These are phyloP conservation scores for Eucalyptus regnans DNA, from an alignment of 345 rosid genomes.

Conservation along the genomic window DNA sequence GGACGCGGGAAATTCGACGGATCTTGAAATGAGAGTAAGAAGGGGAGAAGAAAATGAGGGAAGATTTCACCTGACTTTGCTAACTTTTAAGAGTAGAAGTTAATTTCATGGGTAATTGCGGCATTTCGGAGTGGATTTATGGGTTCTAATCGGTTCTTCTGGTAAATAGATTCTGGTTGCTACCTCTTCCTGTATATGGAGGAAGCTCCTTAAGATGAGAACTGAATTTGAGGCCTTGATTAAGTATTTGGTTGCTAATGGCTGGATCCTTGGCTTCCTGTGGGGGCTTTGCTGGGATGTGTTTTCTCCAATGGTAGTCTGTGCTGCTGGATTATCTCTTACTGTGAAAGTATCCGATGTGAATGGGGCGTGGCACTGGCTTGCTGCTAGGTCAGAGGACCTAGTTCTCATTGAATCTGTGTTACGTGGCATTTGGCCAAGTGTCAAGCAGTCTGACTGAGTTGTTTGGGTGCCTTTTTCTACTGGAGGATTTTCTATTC, in stretches of 20 bases:
- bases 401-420: neutral
- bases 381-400: neutral
- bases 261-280: neutral
- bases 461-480: neutral
- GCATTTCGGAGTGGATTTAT: neutral
- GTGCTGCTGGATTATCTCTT: neutral
- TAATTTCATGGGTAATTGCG: neutral
- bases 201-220: neutral
- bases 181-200: neutral
- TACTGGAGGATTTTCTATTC: neutral
- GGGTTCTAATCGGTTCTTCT: neutral
- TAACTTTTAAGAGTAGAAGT: neutral
- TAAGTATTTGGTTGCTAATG: neutral
- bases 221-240: neutral
- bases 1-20: neutral
- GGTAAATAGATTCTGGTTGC: neutral
- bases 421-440: accelerated
- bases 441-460: neutral
- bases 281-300: neutral
- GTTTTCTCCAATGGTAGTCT: neutral
- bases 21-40: neutral
- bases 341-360: neutral
- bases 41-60: neutral
- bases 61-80: neutral
- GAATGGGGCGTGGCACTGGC: neutral